Conservation (phyloP, 2,329 filamentous ascomycete species). For the Xylaria arbuscula region DNA sequence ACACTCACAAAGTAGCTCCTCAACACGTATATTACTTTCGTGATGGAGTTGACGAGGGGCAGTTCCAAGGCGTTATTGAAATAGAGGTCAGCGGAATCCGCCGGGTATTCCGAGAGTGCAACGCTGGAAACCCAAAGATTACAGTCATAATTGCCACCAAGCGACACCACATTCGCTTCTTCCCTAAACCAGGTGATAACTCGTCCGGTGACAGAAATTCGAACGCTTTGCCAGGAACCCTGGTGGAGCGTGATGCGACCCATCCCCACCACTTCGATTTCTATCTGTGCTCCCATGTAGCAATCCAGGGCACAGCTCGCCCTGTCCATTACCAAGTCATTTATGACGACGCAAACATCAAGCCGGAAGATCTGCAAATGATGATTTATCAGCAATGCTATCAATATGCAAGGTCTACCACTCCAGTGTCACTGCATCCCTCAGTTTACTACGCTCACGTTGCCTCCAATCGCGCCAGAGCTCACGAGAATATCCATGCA, state of each 20-base stretch:
- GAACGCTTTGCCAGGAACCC: slow-evolving; percentile 85
- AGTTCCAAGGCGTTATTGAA: slow-evolving; percentile 82
- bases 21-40: slow-evolving; percentile 90
- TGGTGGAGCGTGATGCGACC: slow-evolving; percentile 91
- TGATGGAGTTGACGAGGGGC: slow-evolving; percentile 89
- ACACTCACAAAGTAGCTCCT: slow-evolving; percentile 67
- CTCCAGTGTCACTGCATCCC: slow-evolving; percentile 87
- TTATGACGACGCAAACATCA: slow-evolving; percentile 78
- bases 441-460: slow-evolving; percentile 97
- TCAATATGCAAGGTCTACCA: slow-evolving; percentile 91
- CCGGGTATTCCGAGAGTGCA: slow-evolving; percentile 60
- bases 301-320: slow-evolving; percentile 93
- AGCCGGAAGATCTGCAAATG: slow-evolving; percentile 77
- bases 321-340: slow-evolving; percentile 94
- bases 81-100: slow-evolving; percentile 82
- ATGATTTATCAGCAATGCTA: slow-evolving; percentile 97
- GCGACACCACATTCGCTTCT: slow-evolving; percentile 93
- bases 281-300: slow-evolving; percentile 71
- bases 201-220: slow-evolving; percentile 74
- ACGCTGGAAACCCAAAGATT: slow-evolving; percentile 67
- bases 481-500: slow-evolving; percentile 70
- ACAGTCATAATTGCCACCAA: slow-evolving; percentile 92
- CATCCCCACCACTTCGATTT: slow-evolving; percentile 93
- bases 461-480: slow-evolving; percentile 80
- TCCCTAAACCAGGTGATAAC: slow-evolving; percentile 70